Evolutionary conservation across 2,329 filamentous ascomycete genomes (phyloP), one percentile per base, ranked within the genome.

Genomic region (Thelonectria blattea): DNA sequence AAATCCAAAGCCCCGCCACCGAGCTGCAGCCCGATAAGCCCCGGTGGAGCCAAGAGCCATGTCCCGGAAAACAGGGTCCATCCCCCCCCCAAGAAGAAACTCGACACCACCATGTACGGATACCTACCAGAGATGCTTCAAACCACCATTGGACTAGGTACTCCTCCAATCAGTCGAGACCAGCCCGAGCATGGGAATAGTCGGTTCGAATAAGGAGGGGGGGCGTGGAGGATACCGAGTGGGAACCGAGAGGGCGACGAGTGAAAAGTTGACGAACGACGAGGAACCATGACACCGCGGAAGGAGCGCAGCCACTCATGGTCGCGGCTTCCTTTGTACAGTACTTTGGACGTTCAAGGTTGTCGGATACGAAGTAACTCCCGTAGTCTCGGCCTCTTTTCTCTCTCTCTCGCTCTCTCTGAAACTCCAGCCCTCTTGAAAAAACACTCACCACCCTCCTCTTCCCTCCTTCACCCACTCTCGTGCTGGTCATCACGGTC

Each of bases 401-500:
- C 57, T 45, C 53, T 48, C 22, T 24, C 22, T 24, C 22, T 6
- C 22, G 6, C 3, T 24, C 18, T 51, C 49, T 43, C 46, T 30
- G 14, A 37, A 20, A 56, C 48, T 41, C 55, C 34, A 14, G 12
- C 53, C 48, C 27, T 24, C 17, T 32, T 14, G 32, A 34, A 32
- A 56, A 56, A 52, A 53, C 56, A 53, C 50, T 43, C 56, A 30
- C 56, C 50, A 47, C 50, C 41, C 54, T 51, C 47, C 5, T 32
- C 41, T 17, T 43, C 50, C n/a, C n/a, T n/a, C 24, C 51, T 30
- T 43, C 20, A 27, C 32, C 52, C 45, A 34, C 45, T 37, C 53
- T 47, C 34, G 50, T 57, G 54, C 65, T 51, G 56, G 67, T 70
- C 61, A 67, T 70, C 64, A 68, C 56, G 62, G 67, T 71, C 68